phyloP scores from a whole-genome alignment of 352 stramenopile species.

The Phytophthora kernoviae region DNA sequence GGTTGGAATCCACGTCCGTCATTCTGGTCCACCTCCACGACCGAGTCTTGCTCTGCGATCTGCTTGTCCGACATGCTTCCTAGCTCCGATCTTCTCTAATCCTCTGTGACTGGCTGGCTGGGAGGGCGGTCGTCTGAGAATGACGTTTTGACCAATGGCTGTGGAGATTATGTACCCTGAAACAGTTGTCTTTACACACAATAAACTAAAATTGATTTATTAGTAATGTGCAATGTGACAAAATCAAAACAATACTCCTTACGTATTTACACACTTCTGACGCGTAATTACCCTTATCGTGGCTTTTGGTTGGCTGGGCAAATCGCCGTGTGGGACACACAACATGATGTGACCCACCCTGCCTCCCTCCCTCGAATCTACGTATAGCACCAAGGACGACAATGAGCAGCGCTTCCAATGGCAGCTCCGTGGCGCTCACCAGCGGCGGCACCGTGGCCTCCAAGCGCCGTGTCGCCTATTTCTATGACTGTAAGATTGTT shows the following conservation, averaged over 20 bases:
- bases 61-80: constrained; percentile 49
- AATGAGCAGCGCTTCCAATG: constrained; percentile 14
- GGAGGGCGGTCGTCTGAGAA: constrained; percentile 21
- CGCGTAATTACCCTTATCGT: background rate
- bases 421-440: constrained; percentile 38
- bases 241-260: too few species aligned
- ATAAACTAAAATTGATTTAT: too few species aligned
- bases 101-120: constrained; percentile 9
- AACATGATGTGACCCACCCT: constrained; percentile 4
- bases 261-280: background rate
- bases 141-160: constrained; percentile 12
- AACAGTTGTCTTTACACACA: too few species aligned
- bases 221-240: too few species aligned
- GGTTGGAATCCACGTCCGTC: constrained; percentile 72
- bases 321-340: too few species aligned
- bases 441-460: constrained; percentile 33
- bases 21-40: constrained; percentile 67
- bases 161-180: constrained; percentile 1
- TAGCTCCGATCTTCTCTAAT: too few species aligned
- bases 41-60: constrained; percentile 44
- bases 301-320: constrained; percentile 43
- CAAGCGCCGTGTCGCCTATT: constrained; percentile 89
- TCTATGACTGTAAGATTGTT: constrained; percentile 78
- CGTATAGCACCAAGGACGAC: too few species aligned
- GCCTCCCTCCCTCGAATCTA: too few species aligned